phyloP scores from a whole-genome alignment of 768 basidiomycete species.

The Clitopilus passeckerianus region DNA sequence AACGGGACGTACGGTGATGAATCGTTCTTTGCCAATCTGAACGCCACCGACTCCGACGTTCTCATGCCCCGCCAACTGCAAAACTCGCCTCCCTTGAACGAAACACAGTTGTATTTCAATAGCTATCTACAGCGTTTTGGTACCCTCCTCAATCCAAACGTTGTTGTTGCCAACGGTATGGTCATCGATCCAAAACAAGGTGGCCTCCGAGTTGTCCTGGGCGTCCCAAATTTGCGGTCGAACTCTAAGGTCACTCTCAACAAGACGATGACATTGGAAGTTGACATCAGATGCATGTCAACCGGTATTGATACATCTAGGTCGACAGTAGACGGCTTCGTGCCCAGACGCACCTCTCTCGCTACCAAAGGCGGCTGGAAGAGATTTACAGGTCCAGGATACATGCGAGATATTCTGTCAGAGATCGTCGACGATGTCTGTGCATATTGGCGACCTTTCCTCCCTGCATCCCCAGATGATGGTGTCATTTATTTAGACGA shows the following conservation, averaged over 20 bases:
- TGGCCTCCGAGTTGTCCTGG: not conserved
- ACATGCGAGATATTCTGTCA: constrained; percentile 9
- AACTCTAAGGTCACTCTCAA: not conserved
- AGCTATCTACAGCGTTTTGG: constrained; percentile 8
- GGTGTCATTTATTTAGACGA: not conserved
- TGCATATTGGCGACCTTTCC: constrained; percentile 9
- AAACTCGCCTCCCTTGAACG: not conserved
- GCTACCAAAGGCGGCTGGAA: constrained; percentile 10
- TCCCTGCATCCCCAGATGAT: constrained; percentile 8
- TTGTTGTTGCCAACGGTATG: not conserved
- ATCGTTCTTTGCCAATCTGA: constrained; percentile 9
- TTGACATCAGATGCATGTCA: not conserved
- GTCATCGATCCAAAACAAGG: not conserved
- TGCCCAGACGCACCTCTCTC: not conserved
- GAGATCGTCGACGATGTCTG: constrained; percentile 12
- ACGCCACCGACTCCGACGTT: constrained; percentile 16
- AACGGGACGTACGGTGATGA: constrained; percentile 16
- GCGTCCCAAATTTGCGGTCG: not conserved
- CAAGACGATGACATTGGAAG: not conserved
- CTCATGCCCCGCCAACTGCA: constrained; percentile 11
- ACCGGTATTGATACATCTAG: not conserved
- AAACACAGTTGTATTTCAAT: not conserved
- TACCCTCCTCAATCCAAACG: not conserved
- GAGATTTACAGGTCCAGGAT: constrained; percentile 14
- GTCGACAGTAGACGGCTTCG: not conserved